Percentiles rank a stretch among this genome's conserved stretches.
phyloP scores from a whole-genome alignment of 306 rosid genomes.

The Amphicarpaea edgeworthii region DNA sequence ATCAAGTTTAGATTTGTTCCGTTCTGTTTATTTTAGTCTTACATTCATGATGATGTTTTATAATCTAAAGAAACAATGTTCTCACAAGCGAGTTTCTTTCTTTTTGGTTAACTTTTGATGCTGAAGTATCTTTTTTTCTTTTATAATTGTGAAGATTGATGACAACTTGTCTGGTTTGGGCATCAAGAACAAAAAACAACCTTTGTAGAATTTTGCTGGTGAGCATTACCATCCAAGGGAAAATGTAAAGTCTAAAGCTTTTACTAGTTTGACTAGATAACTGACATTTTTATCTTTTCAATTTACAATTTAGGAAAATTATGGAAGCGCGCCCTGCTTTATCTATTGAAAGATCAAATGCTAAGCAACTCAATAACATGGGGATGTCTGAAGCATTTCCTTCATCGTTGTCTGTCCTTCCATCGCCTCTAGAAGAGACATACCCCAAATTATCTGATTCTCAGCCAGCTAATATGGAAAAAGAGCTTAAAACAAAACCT shows the following conservation, averaged over 20 bases:
- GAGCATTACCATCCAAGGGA: conserved; percentile 39
- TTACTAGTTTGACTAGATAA: conserved; percentile 39
- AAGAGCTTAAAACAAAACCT: conserved; percentile 64
- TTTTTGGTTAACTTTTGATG: conserved; percentile 41
- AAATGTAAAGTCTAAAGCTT: conserved; percentile 32
- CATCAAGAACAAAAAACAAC: conserved; percentile 49
- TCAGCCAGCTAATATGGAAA: conserved; percentile 65
- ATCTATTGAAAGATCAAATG: conserved; percentile 68
- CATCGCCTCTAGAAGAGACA: conserved; percentile 66
- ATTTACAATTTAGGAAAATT: conserved; percentile 54
- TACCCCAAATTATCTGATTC: conserved; percentile 77
- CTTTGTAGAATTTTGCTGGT: conserved; percentile 55
- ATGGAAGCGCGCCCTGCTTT: conserved; percentile 86
- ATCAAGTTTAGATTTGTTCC: conserved; percentile 14
- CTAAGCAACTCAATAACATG: conserved; percentile 66
- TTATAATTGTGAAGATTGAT: conserved; percentile 58
- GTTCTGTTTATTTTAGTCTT: conserved; percentile 33
- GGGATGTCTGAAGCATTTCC: conserved; percentile 73
- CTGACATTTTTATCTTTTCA: conserved; percentile 46
- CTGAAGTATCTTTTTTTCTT: conserved; percentile 27
- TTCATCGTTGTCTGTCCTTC: conserved; percentile 69
- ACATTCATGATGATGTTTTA: conserved; percentile 28
- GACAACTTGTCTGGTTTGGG: conserved; percentile 55
- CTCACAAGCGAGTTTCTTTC: conserved; percentile 36
- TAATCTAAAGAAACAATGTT: conserved; percentile 40